Base-by-base conservation (phyloP, 2,329 filamentous ascomycete species). In the Aspergillus pseudoterreus region DNA sequence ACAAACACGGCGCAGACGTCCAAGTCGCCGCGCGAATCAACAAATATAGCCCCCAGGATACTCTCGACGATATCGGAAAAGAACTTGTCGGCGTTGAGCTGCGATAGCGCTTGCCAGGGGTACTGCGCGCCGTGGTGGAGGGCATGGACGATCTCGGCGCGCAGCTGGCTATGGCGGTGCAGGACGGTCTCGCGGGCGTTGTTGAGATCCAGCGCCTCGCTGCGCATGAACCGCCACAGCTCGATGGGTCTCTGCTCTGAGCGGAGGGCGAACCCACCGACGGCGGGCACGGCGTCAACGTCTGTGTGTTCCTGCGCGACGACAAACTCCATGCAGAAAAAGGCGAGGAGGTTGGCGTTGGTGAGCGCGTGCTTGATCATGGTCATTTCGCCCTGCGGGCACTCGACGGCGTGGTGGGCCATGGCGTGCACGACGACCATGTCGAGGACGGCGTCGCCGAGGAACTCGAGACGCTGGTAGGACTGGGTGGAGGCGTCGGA, bases 361-460 rank as follows among this genome's bases (percentile, higher is more conserved):
- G 89, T 90, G 44, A 92, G 75, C 0, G 88, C 86, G 1, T 87
- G 84, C 51, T 88, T 86, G 50, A 92, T 74, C 2, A 84, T 73
- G 60, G 95, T 90, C 82, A 97, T 89, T n/a, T 81, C 72, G 45
- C 76, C 71, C 45, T 82, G 80, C 2, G 75, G 67, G 10, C 82
- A 69, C 2, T 77, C 64, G 2, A 68, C 65, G 0, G 59, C 50
- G 32, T 67, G 57, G 1, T 48, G 24, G 21, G 60, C 56, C 9
- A 70, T 56, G 0, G 83, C 57, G 10, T 66, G 64, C 6, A 89
- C 83, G 45, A 96, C 75, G 50, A 96, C 75, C 59, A 84, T 81
- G 69, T 97, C 92, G 0, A 97, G 81, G 2, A 96, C 76, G 0
- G 90, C 82, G 60, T 97, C 92, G 1, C 92, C 92, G 0, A 96